A percentile compares a stretch with the other conserved stretches of the same genome.
phyloP scores from a whole-genome alignment of 2,329 filamentous ascomycete genomes.

The Kalmusia sp. region DNA sequence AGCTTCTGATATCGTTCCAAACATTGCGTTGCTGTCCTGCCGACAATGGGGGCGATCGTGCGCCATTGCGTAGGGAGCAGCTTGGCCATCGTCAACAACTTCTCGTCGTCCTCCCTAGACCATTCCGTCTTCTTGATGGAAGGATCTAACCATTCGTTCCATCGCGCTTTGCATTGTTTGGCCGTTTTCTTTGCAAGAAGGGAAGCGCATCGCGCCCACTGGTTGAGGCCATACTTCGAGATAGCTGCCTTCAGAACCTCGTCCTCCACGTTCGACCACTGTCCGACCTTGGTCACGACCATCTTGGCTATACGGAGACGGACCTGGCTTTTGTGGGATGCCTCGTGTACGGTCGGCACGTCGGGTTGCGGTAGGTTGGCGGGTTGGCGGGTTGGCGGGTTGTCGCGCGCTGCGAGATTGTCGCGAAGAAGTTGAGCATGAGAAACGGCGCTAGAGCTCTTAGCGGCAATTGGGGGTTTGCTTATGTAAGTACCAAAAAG shows the following conservation, averaged over 20 bases:
- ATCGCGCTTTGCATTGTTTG: constrained; percentile 98
- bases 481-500: constrained; percentile 8
- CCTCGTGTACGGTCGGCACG: too few relatives aligned
- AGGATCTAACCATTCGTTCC: constrained; percentile 98
- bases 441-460: not conserved
- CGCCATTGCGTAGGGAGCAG: constrained; percentile 99
- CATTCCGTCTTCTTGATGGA: constrained; percentile 99
- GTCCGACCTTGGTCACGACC: constrained; percentile 71
- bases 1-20: constrained; percentile 96
- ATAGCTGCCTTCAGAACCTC: constrained; percentile 89
- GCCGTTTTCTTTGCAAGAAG: constrained; percentile 95
- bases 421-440: constrained; percentile 11
- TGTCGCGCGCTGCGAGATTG: constrained; percentile 8
- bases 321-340: too few relatives aligned
- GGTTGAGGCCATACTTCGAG: constrained; percentile 55
- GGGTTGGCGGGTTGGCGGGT: not conserved
- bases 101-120: constrained; percentile 98
- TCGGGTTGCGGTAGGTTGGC: constrained; percentile 2
- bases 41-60: constrained; percentile 96
- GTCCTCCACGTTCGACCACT: constrained; percentile 79
- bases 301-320: constrained; percentile 49
- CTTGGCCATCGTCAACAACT: constrained; percentile 93
- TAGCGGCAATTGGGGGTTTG: not conserved
- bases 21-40: constrained; percentile 95
- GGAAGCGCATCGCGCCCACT: constrained; percentile 98